A percentile compares a stretch with the other conserved stretches of the same genome.
Evolutionary conservation across 164 flowering plant species (phyloP).

Genomic region (Chimonanthus praecox): DNA sequence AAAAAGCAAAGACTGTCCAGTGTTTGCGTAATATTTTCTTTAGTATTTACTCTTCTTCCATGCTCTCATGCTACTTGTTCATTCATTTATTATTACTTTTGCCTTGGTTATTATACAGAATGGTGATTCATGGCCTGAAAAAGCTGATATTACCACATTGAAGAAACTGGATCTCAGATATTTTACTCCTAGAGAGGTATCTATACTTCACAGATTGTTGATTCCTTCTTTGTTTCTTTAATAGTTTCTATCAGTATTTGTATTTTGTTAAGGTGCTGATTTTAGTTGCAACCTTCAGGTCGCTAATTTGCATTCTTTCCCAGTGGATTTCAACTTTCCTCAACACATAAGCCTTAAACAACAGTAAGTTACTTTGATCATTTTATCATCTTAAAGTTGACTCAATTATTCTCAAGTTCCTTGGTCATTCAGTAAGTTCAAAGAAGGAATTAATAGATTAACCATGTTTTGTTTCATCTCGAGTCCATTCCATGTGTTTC

Average conservation of each 20-base stretch:
- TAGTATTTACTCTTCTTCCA: no score
- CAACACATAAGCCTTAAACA: conserved; percentile 66
- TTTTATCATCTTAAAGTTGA: not conserved
- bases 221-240: not conserved
- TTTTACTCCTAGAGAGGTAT: conserved; percentile 96
- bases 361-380: conserved; percentile 37
- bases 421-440: no score
- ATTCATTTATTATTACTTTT: not conserved
- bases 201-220: not conserved
- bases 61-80: not conserved
- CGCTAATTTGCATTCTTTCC: conserved; percentile 93
- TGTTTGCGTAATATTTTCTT: no score
- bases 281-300: conserved; percentile 36
- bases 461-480: no score
- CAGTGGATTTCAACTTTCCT: conserved; percentile 73
- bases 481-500: no score
- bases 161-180: conserved; percentile 70
- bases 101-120: not conserved
- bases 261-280: not conserved
- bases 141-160: conserved; percentile 39
- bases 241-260: no score
- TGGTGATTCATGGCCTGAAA: conserved; percentile 33
- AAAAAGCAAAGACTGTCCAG: no score
- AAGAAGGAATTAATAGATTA: no score
- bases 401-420: no score